Evolutionary conservation across 2,329 filamentous ascomycete species (phyloP).

Genomic region (Cadophora malorum): DNA sequence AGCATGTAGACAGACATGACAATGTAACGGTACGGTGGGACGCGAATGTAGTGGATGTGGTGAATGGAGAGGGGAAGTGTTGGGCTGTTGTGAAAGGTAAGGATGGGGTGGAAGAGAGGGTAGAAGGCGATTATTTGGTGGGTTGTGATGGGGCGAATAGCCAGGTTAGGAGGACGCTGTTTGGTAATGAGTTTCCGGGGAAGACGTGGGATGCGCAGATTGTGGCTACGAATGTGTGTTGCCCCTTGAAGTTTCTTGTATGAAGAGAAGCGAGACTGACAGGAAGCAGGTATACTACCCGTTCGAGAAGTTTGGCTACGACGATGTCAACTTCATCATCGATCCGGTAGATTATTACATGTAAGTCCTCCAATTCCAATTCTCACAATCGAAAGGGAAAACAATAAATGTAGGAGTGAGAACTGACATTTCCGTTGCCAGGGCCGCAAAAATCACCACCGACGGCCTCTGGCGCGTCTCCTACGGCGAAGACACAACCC

Average conservation of each 20-base stretch:
- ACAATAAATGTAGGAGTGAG: too few species aligned
- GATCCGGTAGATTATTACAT: conserved; percentile 68
- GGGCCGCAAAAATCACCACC: conserved; percentile 60
- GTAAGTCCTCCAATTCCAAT: too few species aligned
- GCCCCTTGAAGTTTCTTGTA: neutral
- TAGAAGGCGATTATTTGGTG: conserved; percentile 58
- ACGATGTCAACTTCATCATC: conserved; percentile 66
- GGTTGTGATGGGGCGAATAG: conserved; percentile 63
- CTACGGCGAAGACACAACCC: conserved; percentile 62
- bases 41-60: conserved; percentile 54
- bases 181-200: conserved; percentile 62
- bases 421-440: neutral
- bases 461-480: conserved; percentile 69
- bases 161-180: conserved; percentile 55
- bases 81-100: conserved; percentile 48
- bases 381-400: too few species aligned
- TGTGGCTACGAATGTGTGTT: conserved; percentile 63
- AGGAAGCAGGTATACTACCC: conserved; percentile 63
- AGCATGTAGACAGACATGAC: conserved; percentile 46
- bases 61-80: conserved; percentile 57
- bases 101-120: conserved; percentile 46
- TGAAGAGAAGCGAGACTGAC: neutral
- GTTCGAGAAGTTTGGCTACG: conserved; percentile 60
- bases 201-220: conserved; percentile 66
- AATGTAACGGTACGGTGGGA: conserved; percentile 52